Conservation (phyloP, 2,329 filamentous ascomycete species). For the Colletotrichum kahawae region DNA sequence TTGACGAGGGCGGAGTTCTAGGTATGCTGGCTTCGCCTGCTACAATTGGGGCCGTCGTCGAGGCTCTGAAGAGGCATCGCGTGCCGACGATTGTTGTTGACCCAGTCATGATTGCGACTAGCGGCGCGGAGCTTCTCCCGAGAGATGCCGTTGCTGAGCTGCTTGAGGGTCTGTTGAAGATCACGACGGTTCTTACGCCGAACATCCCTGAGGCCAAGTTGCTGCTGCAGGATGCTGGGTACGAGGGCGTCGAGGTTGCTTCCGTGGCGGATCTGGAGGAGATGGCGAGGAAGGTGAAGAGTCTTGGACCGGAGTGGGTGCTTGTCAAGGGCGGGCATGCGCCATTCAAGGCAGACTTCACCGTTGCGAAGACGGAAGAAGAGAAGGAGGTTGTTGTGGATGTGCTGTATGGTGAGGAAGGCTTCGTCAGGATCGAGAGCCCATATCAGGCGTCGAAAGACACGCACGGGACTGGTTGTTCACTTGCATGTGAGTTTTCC, state of each 20-base stretch:
- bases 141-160: slow-evolving; percentile 67
- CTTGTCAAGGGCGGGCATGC: slow-evolving; percentile 90
- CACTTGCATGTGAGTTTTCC: slow-evolving; percentile 75
- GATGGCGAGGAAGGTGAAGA: slow-evolving; percentile 69
- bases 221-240: slow-evolving; percentile 60
- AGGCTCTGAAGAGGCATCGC: slow-evolving; percentile 63
- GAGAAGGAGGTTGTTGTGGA: slow-evolving; percentile 76
- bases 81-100: slow-evolving; percentile 71
- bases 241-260: slow-evolving; percentile 45
- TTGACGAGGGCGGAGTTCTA: slow-evolving; percentile 34
- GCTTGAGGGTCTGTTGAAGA: slow-evolving; percentile 64
- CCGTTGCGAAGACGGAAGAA: slow-evolving; percentile 59
- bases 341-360: slow-evolving; percentile 72
- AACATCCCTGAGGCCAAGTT: slow-evolving; percentile 78
- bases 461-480: slow-evolving; percentile 95
- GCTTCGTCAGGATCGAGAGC: slow-evolving; percentile 67
- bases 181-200: slow-evolving; percentile 74
- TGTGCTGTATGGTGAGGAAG: slow-evolving; percentile 69
- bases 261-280: slow-evolving; percentile 69
- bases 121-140: slow-evolving; percentile 73
- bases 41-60: slow-evolving; percentile 72
- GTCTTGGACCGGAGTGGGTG: slow-evolving; percentile 78
- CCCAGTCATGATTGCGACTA: slow-evolving; percentile 87
- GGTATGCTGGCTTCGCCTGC: slow-evolving; percentile 82
- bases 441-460: slow-evolving; percentile 76